Evolutionary conservation across 2,329 filamentous ascomycete genomes (phyloP).

Genomic region (Chaetomium globosum): DNA sequence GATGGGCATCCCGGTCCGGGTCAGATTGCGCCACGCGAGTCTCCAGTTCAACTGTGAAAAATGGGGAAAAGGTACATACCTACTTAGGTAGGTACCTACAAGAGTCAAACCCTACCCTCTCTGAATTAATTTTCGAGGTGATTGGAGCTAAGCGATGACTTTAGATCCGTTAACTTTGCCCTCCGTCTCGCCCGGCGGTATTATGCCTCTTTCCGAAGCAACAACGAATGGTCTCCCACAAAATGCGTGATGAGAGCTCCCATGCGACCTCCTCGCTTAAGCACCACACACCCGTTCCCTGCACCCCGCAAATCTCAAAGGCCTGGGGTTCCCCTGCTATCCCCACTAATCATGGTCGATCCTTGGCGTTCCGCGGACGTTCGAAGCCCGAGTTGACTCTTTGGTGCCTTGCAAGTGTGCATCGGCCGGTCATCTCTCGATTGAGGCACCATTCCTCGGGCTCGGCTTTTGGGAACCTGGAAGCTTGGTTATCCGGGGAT

Average conservation of each 20-base stretch:
- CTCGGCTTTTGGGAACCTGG: neutral
- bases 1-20: neutral
- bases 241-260: neutral
- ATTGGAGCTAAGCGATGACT: neutral
- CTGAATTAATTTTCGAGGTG: too few species aligned
- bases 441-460: neutral
- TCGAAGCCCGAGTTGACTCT: conserved; percentile 8
- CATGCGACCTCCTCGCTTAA: conserved; percentile 26
- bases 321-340: neutral
- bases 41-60: neutral
- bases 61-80: neutral
- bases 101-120: too few species aligned
- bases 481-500: neutral
- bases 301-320: conserved; percentile 31
- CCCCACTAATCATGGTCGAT: neutral
- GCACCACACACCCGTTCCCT: conserved; percentile 17
- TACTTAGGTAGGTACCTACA: too few species aligned
- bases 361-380: conserved; percentile 13
- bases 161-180: neutral
- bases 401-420: neutral
- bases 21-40: neutral
- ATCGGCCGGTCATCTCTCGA: conserved; percentile 1
- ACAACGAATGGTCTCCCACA: neutral
- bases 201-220: conserved; percentile 5
- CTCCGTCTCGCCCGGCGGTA: conserved; percentile 7